phyloP scores from a whole-genome alignment of 1,284 basidiomycete species.

The Cystobasidium sp. region DNA sequence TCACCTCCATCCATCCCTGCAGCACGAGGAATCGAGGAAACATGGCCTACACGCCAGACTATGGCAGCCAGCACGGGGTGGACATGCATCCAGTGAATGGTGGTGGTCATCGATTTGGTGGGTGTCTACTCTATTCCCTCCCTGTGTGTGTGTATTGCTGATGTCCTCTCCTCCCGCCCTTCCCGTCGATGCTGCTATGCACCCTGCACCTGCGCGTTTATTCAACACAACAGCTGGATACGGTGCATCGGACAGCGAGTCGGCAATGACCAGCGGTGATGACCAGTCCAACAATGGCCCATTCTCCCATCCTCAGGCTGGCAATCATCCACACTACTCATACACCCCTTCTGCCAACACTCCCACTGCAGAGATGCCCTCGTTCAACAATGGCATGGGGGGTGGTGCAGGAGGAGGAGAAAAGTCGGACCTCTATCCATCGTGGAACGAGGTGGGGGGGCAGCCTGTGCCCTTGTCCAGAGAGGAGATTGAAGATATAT shows the following conservation, averaged over 20 bases:
- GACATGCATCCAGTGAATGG: not conserved
- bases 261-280: not conserved
- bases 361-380: conserved; percentile 7
- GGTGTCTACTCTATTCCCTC: not conserved
- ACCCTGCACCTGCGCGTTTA: not conserved
- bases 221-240: not conserved
- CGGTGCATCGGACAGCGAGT: not conserved
- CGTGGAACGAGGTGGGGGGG: conserved; percentile 60
- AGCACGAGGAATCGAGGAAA: too few relatives aligned
- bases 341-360: not conserved
- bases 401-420: conserved; percentile 8
- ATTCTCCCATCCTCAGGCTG: conserved; percentile 15
- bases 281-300: not conserved
- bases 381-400: conserved; percentile 14
- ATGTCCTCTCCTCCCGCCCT: not conserved
- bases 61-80: not conserved
- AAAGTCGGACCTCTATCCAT: conserved; percentile 46
- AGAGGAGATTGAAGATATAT: conserved; percentile 98
- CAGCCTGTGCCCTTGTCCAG: conserved; percentile 90
- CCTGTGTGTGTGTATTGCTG: not conserved
- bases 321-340: conserved; percentile 4
- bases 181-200: not conserved
- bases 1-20: not conserved
- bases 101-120: not conserved
- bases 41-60: conserved; percentile 23